Percentiles rank a stretch among this genome's conserved stretches.
Evolutionary conservation across 371 early-diverging fungal genomes (phyloP).

Genomic region (Apophysomyces trapeziformis): DNA sequence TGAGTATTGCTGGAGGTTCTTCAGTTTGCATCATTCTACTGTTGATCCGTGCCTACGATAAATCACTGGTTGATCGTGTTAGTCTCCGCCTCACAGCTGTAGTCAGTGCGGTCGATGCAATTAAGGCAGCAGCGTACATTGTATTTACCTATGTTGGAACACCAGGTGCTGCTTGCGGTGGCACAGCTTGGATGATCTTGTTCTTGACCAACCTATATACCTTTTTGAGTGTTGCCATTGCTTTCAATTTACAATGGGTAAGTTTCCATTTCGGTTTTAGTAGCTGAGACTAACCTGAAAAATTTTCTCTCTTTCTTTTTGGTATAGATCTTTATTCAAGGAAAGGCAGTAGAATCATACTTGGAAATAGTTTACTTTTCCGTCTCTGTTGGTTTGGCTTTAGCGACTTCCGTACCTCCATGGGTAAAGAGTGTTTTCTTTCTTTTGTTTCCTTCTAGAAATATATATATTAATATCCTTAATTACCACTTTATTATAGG

Average conservation of each 20-base stretch:
- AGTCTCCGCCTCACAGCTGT: conserved; percentile 20
- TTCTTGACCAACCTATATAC: conserved; percentile 23
- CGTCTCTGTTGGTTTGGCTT: conserved; percentile 9
- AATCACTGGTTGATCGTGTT: conserved; percentile 18
- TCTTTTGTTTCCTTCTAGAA: no score
- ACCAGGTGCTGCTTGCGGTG: conserved; percentile 19
- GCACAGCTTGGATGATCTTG: conserved; percentile 19
- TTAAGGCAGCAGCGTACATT: conserved; percentile 21
- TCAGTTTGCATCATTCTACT: conserved; percentile 14
- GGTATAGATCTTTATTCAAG: conserved; percentile 19
- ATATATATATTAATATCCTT: neutral
- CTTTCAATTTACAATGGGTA: conserved; percentile 26
- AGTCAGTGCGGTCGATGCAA: conserved; percentile 20
- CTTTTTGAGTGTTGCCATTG: conserved; percentile 21
- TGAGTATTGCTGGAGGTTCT: conserved; percentile 14
- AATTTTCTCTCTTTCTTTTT: neutral
- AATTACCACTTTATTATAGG: neutral
- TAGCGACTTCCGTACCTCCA: conserved; percentile 18
- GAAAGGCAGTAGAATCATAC: conserved; percentile 2
- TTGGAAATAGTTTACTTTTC: conserved; percentile 17
- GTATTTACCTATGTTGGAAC: conserved; percentile 21
- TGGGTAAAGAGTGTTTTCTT: conserved; percentile 14
- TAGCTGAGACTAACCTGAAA: neutral
- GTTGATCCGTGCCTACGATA: conserved; percentile 18
- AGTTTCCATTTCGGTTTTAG: conserved; percentile 7